Conservation (phyloP, 1,139 yeast genomes). For the Kodamaea suecica region DNA sequence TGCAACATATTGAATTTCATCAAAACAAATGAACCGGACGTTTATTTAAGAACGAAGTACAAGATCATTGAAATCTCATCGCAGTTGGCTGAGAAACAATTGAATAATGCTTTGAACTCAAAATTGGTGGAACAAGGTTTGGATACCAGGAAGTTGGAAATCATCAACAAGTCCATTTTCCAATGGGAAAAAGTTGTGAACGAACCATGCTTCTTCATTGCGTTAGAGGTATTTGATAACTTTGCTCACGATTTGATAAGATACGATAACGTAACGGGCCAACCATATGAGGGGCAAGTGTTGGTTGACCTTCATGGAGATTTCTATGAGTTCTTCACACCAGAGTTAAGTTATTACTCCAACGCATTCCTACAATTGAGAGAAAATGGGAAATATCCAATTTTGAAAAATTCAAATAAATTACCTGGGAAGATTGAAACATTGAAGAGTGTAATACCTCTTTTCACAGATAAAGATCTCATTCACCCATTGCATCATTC, state of each 20-base stretch:
- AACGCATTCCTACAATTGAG: constrained; percentile 53
- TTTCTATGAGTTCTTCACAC: constrained; percentile 70
- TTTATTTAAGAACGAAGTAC: constrained; percentile 65
- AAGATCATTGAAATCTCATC: constrained; percentile 75
- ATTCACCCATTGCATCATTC: constrained; percentile 45
- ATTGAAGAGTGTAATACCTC: constrained; percentile 31
- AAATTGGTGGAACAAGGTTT: constrained; percentile 40
- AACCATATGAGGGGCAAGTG: constrained; percentile 78
- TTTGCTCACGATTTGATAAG: constrained; percentile 80
- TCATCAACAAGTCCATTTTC: constrained; percentile 71
- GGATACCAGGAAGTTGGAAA: constrained; percentile 50
- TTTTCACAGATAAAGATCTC: constrained; percentile 26
- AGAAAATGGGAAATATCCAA: constrained; percentile 41
- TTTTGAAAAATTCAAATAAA: constrained; percentile 23
- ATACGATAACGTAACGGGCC: constrained; percentile 65
- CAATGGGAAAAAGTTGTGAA: constrained; percentile 65
- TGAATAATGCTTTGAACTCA: constrained; percentile 32
- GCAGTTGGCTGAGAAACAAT: constrained; percentile 65
- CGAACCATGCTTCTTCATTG: constrained; percentile 77
- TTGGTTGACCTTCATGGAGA: constrained; percentile 73
- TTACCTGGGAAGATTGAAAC: constrained; percentile 22
- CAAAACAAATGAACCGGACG: constrained; percentile 62
- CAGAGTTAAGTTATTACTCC: constrained; percentile 64
- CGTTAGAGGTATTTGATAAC: constrained; percentile 82
- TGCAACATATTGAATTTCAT: constrained; percentile 69